Evolutionary conservation across 768 basidiomycete species (phyloP).

Genomic region (Hemileccinum impolitum): DNA sequence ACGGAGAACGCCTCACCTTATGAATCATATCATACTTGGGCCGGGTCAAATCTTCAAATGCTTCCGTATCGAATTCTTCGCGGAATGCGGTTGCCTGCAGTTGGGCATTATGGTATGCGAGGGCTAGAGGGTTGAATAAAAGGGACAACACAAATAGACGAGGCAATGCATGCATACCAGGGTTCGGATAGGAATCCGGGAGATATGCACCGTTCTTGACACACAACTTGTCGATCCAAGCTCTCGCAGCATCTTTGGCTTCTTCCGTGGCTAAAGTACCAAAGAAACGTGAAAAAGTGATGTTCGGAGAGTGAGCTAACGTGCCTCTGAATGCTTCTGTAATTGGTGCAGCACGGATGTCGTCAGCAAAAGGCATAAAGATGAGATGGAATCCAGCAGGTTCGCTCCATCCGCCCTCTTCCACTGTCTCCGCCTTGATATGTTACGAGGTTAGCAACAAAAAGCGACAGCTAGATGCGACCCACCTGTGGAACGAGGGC

Average conservation of each 20-base stretch:
- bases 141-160: not conserved
- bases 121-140: slow-evolving; percentile 29
- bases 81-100: slow-evolving; percentile 91
- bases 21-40: slow-evolving; percentile 79
- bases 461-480: not conserved
- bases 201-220: slow-evolving; percentile 78
- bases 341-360: slow-evolving; percentile 78
- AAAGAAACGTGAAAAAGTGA: slow-evolving; percentile 1
- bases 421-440: slow-evolving; percentile 61
- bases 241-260: slow-evolving; percentile 61
- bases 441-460: not conserved
- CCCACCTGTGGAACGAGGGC: slow-evolving; percentile 82
- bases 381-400: slow-evolving; percentile 93
- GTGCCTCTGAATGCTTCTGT: slow-evolving; percentile 62
- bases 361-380: slow-evolving; percentile 92
- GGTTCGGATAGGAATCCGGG: slow-evolving; percentile 90
- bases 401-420: slow-evolving; percentile 71
- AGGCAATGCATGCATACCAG: slow-evolving; percentile 50
- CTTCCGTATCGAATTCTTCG: slow-evolving; percentile 76
- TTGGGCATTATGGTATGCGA: slow-evolving; percentile 86
- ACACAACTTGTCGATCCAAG: slow-evolving; percentile 75
- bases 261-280: slow-evolving; percentile 61
- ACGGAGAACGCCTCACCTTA: slow-evolving; percentile 46
- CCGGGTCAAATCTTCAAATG: slow-evolving; percentile 78
- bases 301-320: not conserved